Percentiles rank a stretch among this genome's conserved stretches.
phyloP scores from a whole-genome alignment of 306 rosid genomes.

The Cicer pinnatifidum region DNA sequence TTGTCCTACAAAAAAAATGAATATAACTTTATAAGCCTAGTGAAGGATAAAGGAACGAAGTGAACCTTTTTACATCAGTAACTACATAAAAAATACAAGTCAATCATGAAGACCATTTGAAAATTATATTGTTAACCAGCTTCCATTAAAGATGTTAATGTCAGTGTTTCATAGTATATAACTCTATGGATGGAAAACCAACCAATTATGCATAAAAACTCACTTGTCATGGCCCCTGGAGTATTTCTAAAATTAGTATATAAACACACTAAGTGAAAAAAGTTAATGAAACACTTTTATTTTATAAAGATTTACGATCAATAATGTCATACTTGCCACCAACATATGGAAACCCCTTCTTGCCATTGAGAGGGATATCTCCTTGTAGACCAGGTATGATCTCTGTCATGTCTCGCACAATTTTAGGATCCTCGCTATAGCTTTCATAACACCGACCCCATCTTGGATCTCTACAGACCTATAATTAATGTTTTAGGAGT shows the following conservation, averaged over 20 bases:
- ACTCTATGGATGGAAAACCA: too few relatives aligned
- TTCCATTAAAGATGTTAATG: too few relatives aligned
- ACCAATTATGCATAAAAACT: too few relatives aligned
- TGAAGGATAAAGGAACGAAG: conserved; percentile 3
- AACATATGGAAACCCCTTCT: conserved; percentile 79
- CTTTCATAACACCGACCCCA: conserved; percentile 99
- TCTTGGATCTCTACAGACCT: conserved; percentile 99
- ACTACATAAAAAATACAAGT: conserved; percentile 3
- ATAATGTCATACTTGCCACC: conserved; percentile 76
- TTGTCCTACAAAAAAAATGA: conserved; percentile 57
- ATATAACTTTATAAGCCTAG: conserved; percentile 23
- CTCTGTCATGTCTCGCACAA: conserved; percentile 82
- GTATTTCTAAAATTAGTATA: too few relatives aligned
- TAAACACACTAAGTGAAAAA: too few relatives aligned
- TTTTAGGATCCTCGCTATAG: conserved; percentile 86
- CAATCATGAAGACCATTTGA: neutral
- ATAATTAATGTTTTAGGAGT: conserved; percentile 45
- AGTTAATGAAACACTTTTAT: neutral
- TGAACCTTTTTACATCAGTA: conserved; percentile 6
- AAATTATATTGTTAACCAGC: too few relatives aligned
- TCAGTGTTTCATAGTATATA: too few relatives aligned
- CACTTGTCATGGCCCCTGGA: too few relatives aligned
- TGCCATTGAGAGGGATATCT: conserved; percentile 61
- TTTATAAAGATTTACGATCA: neutral
- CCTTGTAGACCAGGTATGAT: conserved; percentile 94